Conservation (phyloP, 352 stramenopile genomes). For the Phytophthora sojae region DNA sequence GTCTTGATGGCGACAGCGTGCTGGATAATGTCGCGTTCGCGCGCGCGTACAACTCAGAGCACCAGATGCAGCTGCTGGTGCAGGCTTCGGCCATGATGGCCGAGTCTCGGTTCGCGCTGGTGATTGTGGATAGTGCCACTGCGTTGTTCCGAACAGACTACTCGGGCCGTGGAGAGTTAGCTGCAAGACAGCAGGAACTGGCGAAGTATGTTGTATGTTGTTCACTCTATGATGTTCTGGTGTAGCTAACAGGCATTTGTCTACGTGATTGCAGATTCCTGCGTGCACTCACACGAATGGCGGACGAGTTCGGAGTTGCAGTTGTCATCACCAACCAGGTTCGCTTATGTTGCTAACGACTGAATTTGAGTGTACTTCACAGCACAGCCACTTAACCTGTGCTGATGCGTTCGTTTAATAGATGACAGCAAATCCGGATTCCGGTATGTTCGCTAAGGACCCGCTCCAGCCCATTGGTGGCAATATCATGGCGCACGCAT, state of each 20-base stretch:
- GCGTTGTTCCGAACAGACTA: slow-evolving; percentile 99
- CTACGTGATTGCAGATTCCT: slow-evolving; percentile 89
- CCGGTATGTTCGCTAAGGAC: slow-evolving; percentile 92
- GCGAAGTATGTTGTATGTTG: slow-evolving; percentile 61
- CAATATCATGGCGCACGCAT: slow-evolving; percentile 91
- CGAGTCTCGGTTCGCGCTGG: slow-evolving; percentile 95
- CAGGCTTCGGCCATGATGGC: slow-evolving; percentile 99
- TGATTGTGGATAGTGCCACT: slow-evolving; percentile 98
- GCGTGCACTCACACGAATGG: slow-evolving; percentile 96
- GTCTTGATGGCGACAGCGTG: slow-evolving; percentile 95
- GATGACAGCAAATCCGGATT: slow-evolving; percentile 92
- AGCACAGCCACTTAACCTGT: neutral
- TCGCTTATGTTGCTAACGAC: neutral
- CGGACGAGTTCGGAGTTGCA: slow-evolving; percentile 99
- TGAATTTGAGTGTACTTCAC: neutral
- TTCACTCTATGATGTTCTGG: neutral
- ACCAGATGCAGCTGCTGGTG: slow-evolving; percentile 98
- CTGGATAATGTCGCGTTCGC: slow-evolving; percentile 99
- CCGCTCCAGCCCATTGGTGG: slow-evolving; percentile 91
- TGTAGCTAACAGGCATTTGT: slow-evolving; percentile 1
- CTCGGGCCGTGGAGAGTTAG: slow-evolving; percentile 97
- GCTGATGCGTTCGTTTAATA: slow-evolving; percentile 25
- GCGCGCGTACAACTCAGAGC: slow-evolving; percentile 99
- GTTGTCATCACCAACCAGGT: slow-evolving; percentile 92
- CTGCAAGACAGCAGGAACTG: slow-evolving; percentile 92